A percentile compares a stretch with the other conserved stretches of the same genome.
These are phyloP conservation scores for Xylariaceae sp. DNA, from an alignment of 2,329 filamentous ascomycete species.

Conservation along the genomic window DNA sequence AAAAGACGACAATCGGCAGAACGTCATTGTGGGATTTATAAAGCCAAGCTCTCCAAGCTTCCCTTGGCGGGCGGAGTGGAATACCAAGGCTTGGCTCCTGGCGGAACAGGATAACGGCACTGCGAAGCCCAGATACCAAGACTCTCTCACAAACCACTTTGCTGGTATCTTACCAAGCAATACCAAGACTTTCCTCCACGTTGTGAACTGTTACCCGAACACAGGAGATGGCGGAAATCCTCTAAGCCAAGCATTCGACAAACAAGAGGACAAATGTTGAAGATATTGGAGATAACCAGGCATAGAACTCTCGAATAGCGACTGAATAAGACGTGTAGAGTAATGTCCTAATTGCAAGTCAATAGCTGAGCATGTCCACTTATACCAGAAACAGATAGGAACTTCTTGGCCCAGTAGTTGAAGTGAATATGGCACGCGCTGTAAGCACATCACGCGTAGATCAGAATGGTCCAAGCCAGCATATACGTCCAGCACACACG, in stretches of 20 bases:
- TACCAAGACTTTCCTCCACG: constrained; percentile 27
- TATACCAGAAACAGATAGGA: too few relatives aligned
- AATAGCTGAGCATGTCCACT: too few relatives aligned
- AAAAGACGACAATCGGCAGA: background rate
- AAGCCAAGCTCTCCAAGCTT: background rate
- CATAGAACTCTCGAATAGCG: too few relatives aligned
- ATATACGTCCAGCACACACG: too few relatives aligned
- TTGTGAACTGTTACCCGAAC: constrained; percentile 1
- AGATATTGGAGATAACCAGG: too few relatives aligned
- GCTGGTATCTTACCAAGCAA: constrained; percentile 16
- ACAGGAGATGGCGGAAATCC: background rate
- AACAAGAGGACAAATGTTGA: too few relatives aligned
- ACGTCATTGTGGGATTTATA: background rate
- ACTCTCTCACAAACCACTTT: constrained; percentile 3
- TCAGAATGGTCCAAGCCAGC: too few relatives aligned
- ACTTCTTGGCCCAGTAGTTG: too few relatives aligned
- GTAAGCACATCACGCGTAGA: too few relatives aligned
- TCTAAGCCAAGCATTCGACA: background rate
- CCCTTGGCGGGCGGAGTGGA: constrained; percentile 33
- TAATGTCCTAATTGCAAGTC: too few relatives aligned
- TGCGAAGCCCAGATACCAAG: constrained; percentile 13
- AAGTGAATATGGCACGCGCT: too few relatives aligned
- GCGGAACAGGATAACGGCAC: constrained; percentile 23
- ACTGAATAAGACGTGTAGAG: too few relatives aligned
- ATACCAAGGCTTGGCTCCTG: constrained; percentile 31